These are phyloP conservation scores for Perkinsus olseni DNA, from an alignment of 169 alveolate genomes.

Conservation along the genomic window DNA sequence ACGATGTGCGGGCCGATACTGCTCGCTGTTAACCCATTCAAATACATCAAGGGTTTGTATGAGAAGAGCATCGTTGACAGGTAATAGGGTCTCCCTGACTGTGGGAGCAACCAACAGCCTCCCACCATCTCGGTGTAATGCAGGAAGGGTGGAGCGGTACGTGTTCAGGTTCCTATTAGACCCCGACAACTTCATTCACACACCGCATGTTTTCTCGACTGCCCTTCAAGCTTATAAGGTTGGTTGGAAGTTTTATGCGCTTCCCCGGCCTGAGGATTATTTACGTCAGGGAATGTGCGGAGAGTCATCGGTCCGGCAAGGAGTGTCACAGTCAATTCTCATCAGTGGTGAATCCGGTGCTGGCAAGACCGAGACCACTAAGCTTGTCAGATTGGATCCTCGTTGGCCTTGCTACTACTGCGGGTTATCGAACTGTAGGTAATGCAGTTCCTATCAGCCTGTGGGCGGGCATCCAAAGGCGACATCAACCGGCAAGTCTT, in stretches of 20 bases:
- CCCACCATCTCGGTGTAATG: no score
- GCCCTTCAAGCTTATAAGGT: neutral
- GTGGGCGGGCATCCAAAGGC: neutral
- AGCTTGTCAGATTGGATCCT: conserved; percentile 57
- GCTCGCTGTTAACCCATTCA: conserved; percentile 94
- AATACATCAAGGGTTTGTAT: conserved; percentile 51
- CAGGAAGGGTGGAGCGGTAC: no score
- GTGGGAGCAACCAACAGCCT: neutral
- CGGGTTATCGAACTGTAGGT: no score
- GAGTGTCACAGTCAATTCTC: conserved; percentile 70
- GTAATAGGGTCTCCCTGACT: neutral
- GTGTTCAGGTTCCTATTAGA: neutral
- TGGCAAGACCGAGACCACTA: conserved; percentile 98
- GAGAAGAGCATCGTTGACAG: neutral
- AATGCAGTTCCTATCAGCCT: neutral
- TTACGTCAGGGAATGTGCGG: neutral
- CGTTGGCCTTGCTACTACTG: neutral
- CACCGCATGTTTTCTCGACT: neutral
- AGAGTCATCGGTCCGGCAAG: neutral
- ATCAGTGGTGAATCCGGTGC: conserved; percentile 97
- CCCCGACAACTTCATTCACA: neutral
- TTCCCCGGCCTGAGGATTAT: neutral
- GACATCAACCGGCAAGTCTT: conserved; percentile 58
- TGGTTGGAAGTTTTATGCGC: no score
- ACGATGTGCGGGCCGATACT: conserved; percentile 91